Evolutionary conservation across 306 rosid genomes (phyloP).

Genomic region (Geum urbanum): DNA sequence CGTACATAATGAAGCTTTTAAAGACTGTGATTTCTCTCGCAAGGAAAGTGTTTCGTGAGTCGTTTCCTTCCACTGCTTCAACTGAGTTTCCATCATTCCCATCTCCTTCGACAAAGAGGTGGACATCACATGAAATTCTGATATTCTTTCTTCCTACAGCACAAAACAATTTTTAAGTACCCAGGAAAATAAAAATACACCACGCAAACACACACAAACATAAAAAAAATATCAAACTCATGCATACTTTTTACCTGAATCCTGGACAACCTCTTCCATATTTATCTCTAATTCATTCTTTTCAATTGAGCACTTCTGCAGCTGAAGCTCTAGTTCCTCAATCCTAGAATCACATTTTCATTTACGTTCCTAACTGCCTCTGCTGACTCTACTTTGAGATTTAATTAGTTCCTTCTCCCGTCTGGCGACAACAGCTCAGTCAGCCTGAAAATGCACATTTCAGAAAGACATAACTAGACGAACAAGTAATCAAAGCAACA

Average conservation of each 20-base stretch:
- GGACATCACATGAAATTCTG: constrained; percentile 88
- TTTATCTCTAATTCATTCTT: constrained; percentile 72
- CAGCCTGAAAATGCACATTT: constrained; percentile 52
- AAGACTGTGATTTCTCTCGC: constrained; percentile 58
- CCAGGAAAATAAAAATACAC: background rate
- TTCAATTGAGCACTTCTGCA: constrained; percentile 61
- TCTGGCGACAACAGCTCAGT: constrained; percentile 57
- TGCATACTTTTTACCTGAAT: constrained; percentile 47
- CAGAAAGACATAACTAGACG: constrained; percentile 11
- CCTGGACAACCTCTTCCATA: constrained; percentile 85
- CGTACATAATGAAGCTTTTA: constrained; percentile 43
- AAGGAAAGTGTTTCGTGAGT: constrained; percentile 71
- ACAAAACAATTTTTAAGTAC: constrained; percentile 31
- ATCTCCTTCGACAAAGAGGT: constrained; percentile 90
- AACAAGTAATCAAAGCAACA: constrained; percentile 17
- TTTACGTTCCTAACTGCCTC: constrained; percentile 53
- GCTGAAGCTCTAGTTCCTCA: constrained; percentile 78
- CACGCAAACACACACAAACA: background rate
- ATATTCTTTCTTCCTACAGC: constrained; percentile 86
- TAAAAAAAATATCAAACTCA: constrained; percentile 22
- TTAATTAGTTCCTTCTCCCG: constrained; percentile 83
- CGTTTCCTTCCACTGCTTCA: constrained; percentile 85
- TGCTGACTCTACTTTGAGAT: constrained; percentile 57
- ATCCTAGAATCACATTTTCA: constrained; percentile 50
- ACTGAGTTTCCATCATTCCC: constrained; percentile 91